A percentile compares a stretch with the other conserved stretches of the same genome.
Conservation (phyloP, 768 basidiomycete species). For the Boletus pseudo-olivaceus region DNA sequence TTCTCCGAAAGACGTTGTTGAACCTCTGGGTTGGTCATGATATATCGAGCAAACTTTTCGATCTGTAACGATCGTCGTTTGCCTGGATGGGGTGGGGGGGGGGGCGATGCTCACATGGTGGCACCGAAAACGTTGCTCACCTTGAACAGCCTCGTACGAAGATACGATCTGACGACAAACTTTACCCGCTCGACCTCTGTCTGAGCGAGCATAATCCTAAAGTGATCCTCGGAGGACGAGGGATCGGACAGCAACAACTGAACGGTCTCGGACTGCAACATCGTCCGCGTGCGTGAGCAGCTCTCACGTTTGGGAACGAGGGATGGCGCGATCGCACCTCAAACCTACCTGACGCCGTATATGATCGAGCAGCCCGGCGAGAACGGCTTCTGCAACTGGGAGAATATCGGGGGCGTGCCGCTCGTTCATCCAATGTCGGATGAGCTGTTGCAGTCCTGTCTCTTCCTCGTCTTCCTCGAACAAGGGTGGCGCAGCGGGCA, state of each 20-base stretch:
- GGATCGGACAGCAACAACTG: slow-evolving; percentile 76
- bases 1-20: slow-evolving; percentile 80
- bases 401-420: slow-evolving; percentile 78
- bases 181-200: slow-evolving; percentile 94
- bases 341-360: slow-evolving; percentile 80
- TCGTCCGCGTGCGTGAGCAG: not conserved
- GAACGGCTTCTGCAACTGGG: slow-evolving; percentile 64
- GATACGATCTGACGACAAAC: slow-evolving; percentile 86
- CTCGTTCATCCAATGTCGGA: slow-evolving; percentile 85
- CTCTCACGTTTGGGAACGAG: not conserved
- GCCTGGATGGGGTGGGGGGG: not conserved
- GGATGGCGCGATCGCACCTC: slow-evolving; percentile 37
- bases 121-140: slow-evolving; percentile 34
- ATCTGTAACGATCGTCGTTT: slow-evolving; percentile 47
- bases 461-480: slow-evolving; percentile 41
- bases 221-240: slow-evolving; percentile 85
- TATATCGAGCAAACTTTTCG: slow-evolving; percentile 81
- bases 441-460: slow-evolving; percentile 65
- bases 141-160: slow-evolving; percentile 84
- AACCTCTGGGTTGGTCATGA: slow-evolving; percentile 63
- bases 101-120: not conserved
- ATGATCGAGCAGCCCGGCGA: slow-evolving; percentile 67
- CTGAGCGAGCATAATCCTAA: slow-evolving; percentile 88
- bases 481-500: slow-evolving; percentile 26
- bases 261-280: slow-evolving; percentile 67